These are phyloP conservation scores for Rhodotorula paludigena DNA, from an alignment of 768 basidiomycete species.

Conservation along the genomic window DNA sequence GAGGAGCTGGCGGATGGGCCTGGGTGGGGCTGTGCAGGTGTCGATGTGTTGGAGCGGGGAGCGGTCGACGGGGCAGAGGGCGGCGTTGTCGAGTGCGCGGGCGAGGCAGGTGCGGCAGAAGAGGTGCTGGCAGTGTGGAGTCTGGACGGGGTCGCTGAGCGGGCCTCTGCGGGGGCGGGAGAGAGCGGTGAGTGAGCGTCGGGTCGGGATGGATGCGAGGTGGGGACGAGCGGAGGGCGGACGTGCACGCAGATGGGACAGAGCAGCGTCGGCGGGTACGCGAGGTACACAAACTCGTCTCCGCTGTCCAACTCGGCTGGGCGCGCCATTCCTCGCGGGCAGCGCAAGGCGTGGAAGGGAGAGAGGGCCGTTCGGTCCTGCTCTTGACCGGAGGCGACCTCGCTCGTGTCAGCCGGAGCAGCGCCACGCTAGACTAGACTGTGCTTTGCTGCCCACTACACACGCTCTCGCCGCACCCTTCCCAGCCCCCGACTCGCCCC, in stretches of 20 bases:
- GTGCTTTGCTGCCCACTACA: too few relatives aligned
- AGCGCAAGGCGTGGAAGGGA: too few relatives aligned
- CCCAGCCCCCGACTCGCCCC: too few relatives aligned
- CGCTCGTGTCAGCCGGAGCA: too few relatives aligned
- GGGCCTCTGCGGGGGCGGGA: not conserved
- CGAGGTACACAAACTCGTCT: not conserved
- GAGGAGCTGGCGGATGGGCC: constrained; percentile 12
- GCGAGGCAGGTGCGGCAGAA: constrained; percentile 21
- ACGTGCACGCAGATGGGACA: constrained; percentile 14
- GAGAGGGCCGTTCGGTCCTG: too few relatives aligned
- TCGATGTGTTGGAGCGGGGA: not conserved
- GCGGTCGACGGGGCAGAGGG: constrained; percentile 27
- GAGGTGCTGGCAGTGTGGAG: constrained; percentile 15
- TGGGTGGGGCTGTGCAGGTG: not conserved
- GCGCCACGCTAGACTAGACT: too few relatives aligned
- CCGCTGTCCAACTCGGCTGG: too few relatives aligned
- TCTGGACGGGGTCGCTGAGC: constrained; percentile 17
- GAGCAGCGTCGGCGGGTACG: not conserved
- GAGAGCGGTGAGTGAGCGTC: not conserved
- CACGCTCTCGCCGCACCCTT: too few relatives aligned
- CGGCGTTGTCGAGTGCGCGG: constrained; percentile 10
- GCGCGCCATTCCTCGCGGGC: too few relatives aligned
- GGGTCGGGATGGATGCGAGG: not conserved
- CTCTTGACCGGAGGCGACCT: too few relatives aligned
- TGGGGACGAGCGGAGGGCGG: not conserved